phyloP scores from a whole-genome alignment of 495 filamentous ascomycete species.

The Penicillium subrubescens region DNA sequence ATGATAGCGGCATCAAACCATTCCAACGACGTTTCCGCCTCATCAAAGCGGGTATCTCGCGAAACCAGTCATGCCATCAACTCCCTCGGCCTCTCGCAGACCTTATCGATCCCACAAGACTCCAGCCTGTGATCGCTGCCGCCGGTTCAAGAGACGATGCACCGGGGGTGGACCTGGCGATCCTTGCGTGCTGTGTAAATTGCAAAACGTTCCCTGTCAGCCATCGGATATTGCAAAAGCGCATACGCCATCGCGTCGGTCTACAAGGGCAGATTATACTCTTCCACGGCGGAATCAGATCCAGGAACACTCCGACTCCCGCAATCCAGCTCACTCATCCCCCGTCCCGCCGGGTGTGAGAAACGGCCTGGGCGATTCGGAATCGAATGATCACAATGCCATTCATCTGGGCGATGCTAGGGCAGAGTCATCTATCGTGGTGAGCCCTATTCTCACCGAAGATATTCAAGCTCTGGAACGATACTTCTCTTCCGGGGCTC shows the following conservation, averaged over 20 bases:
- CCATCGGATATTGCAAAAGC: slow-evolving; percentile 1
- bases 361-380: background rate
- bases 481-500: slow-evolving; percentile 1
- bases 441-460: background rate
- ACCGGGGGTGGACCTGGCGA: background rate
- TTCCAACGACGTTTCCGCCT: background rate
- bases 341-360: background rate
- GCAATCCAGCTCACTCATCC: background rate
- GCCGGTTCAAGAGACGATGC: slow-evolving; percentile 5
- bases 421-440: slow-evolving; percentile 1
- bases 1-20: background rate
- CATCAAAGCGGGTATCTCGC: background rate
- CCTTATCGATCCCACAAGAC: slow-evolving; percentile 6
- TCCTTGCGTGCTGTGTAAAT: slow-evolving; percentile 5
- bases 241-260: background rate
- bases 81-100: background rate
- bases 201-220: slow-evolving; percentile 4
- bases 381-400: slow-evolving; percentile 7
- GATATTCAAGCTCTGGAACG: slow-evolving; percentile 4
- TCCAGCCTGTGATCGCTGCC: slow-evolving; percentile 5
- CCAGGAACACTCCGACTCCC: background rate
- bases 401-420: background rate
- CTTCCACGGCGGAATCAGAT: background rate
- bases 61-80: background rate
- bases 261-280: background rate